Evolutionary conservation across 495 filamentous ascomycete genomes (phyloP).

Genomic region (Amphirosellinia nigrospora): DNA sequence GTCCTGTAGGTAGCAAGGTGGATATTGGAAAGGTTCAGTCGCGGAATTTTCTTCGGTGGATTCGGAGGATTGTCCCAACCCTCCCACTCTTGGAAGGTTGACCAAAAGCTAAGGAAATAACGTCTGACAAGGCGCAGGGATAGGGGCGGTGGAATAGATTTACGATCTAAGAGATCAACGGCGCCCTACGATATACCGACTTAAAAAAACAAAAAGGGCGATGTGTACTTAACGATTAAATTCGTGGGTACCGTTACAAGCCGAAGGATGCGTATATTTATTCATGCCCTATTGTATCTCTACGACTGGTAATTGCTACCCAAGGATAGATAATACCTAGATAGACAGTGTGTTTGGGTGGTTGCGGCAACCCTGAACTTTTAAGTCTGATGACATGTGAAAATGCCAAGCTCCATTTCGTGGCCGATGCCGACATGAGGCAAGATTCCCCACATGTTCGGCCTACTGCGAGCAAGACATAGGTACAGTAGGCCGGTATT

Average conservation of each 20-base stretch:
- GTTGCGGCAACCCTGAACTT: too few relatives aligned
- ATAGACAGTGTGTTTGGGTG: background rate
- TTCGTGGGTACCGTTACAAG: background rate
- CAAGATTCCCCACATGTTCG: constrained; percentile 9
- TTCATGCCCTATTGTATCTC: too few relatives aligned
- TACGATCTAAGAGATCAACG: background rate
- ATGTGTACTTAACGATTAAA: background rate
- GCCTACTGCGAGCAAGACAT: too few relatives aligned
- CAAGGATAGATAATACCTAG: background rate
- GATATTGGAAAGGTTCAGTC: constrained; percentile 42
- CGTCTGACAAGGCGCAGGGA: background rate
- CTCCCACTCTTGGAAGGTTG: constrained; percentile 30
- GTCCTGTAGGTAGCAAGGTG: constrained; percentile 29
- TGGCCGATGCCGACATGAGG: constrained; percentile 14
- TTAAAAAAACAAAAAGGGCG: background rate
- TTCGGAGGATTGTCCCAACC: constrained; percentile 33
- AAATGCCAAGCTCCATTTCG: constrained; percentile 22
- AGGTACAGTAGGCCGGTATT: too few relatives aligned
- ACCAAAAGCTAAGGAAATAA: background rate
- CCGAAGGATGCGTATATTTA: background rate
- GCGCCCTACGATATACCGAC: background rate
- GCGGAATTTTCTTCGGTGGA: constrained; percentile 42
- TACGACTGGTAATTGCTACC: too few relatives aligned
- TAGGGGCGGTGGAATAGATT: background rate
- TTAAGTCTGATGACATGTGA: constrained; percentile 27